Conservation (phyloP, 352 stramenopile genomes). For the Phytophthora tubulina region DNA sequence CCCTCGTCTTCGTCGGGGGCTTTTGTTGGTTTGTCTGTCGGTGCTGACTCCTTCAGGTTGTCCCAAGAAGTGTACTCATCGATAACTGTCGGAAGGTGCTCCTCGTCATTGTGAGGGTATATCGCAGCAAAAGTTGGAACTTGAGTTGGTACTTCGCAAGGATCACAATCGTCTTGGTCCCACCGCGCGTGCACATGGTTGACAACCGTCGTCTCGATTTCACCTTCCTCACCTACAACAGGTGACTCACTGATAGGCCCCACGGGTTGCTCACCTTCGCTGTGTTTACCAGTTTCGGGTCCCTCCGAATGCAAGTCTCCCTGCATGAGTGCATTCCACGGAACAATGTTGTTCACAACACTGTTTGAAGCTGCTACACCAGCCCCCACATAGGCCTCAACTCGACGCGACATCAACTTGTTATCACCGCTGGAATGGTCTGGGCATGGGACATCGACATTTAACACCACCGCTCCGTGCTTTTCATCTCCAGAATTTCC, state of each 20-base stretch:
- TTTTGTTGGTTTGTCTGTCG: not conserved
- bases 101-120: slow-evolving; percentile 11
- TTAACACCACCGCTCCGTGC: not conserved
- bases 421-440: not conserved
- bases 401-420: not conserved
- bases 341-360: not conserved
- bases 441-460: not conserved
- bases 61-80: slow-evolving; percentile 24
- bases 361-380: not conserved
- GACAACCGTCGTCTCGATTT: not conserved
- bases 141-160: slow-evolving; percentile 31
- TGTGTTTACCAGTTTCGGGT: too few species aligned
- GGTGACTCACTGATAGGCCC: not conserved
- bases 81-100: slow-evolving; percentile 17
- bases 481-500: not conserved
- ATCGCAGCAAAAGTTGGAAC: slow-evolving; percentile 16
- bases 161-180: slow-evolving; percentile 32
- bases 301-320: not conserved
- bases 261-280: too few species aligned
- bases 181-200: slow-evolving; percentile 21
- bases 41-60: slow-evolving; percentile 4
- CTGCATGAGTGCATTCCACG: slow-evolving; percentile 3
- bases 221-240: not conserved
- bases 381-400: not conserved
- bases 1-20: not conserved